Base-by-base conservation (phyloP, 2,329 filamentous ascomycete genomes). In the Clathrospora elynae region DNA sequence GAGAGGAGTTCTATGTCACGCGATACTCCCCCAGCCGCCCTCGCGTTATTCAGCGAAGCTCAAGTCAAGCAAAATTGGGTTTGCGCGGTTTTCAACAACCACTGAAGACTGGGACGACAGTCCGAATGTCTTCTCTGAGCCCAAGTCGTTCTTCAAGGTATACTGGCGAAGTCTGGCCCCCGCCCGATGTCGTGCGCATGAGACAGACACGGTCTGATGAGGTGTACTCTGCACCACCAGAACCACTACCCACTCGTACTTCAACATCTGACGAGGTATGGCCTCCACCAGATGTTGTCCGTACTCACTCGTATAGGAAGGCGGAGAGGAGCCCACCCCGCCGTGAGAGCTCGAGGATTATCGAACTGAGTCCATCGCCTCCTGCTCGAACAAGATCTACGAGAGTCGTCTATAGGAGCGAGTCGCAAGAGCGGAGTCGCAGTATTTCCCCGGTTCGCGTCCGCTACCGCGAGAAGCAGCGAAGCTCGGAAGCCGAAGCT, bases 331-430 rank as follows among this genome's bases (percentile, higher is more conserved):
- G 31, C 5, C 31, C 50, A 5, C 5, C 35, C 19, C 51, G 45
- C 14, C 46, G 35, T 12, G 34, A 17, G n/a, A 51, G 43, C 30
- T 51, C 57, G 12, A 48, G 57, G 14, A 53, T 62, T 28, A 46
- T 59, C 18, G 58, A 64, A 26, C 39, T 63, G 11, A 58, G 51
- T 32, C 52, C 52, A 3, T 64, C 61, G 10, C 59, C 61, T 12
- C 57, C 55, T 6, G 9, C 23, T 4, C 56, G 42, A 13, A 42
- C 39, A 5, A 57, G 46, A 11, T 33, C 46, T n/a, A 46, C 44
- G 4, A 49, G 46, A 26, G 31, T 57, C 13, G 40, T 42, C 12
- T 55, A 57, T 39, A 48, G 49, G 17, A 51, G 30, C 12, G 43
- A 51, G 5, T 59, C 58, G n/a, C 28, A 41, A 16, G 59, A 61